Conservation (phyloP, 805 yeast species). For the Candida maltosa region DNA sequence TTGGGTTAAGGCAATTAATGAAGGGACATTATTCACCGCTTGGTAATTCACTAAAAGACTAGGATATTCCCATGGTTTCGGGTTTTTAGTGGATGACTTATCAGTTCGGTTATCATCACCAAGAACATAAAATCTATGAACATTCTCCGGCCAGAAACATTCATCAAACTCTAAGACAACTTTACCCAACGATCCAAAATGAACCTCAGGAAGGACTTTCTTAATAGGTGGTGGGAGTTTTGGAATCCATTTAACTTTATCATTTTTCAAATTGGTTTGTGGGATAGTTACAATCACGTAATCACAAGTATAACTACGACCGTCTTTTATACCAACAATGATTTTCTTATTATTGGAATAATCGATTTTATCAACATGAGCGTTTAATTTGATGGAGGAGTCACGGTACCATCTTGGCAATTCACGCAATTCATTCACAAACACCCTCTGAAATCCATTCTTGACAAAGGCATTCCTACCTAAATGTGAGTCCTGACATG, state of each 20-base stretch:
- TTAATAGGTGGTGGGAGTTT: conserved; percentile 16
- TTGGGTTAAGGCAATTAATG: conserved; percentile 66
- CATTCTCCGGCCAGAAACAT: conserved; percentile 41
- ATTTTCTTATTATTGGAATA: conserved; percentile 21
- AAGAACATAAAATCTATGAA: conserved; percentile 37
- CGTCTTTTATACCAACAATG: conserved; percentile 29
- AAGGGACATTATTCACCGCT: conserved; percentile 45
- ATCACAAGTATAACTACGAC: conserved; percentile 38
- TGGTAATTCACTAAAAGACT: conserved; percentile 58
- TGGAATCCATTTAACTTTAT: conserved; percentile 39
- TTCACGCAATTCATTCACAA: conserved; percentile 45
- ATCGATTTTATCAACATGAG: conserved; percentile 41
- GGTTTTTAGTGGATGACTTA: conserved; percentile 14
- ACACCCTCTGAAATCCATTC: conserved; percentile 62
- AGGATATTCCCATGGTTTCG: conserved; percentile 57
- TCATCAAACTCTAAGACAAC: conserved; percentile 38
- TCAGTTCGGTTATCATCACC: conserved; percentile 11
- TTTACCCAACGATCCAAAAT: conserved; percentile 41
- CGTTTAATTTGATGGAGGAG: conserved; percentile 34
- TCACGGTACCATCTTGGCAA: conserved; percentile 31
- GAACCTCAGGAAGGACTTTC: conserved; percentile 21
- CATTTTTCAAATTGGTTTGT: conserved; percentile 58
- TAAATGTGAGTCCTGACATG: conserved; percentile 64
- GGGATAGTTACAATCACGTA: conserved; percentile 76
- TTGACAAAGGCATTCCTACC: conserved; percentile 76